Base-by-base conservation (phyloP, 2,329 filamentous ascomycete genomes). In the Pezicula carpinea region DNA sequence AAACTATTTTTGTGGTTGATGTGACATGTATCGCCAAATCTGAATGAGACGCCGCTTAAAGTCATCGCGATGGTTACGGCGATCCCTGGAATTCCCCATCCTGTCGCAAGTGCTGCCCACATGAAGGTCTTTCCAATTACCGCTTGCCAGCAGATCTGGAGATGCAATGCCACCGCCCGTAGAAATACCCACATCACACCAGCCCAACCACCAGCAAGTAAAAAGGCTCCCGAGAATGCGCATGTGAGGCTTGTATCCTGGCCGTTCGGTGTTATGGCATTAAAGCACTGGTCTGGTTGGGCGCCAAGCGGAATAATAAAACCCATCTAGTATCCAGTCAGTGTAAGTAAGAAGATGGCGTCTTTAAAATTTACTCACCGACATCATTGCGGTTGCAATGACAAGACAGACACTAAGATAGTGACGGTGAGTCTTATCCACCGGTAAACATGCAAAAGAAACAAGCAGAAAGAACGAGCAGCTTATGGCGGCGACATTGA, bases 81-180 rank as follows among this genome's bases (percentile, higher is more conserved):
- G 17, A 89, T 69, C 19, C 83, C 75, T 2, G 91, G 89, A 39
- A 97, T 76, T 15, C 86, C 87, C 87, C 92, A 96, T 52, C 93
- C 93, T 7, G 83, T 71, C 14, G 78, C 76, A 60, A 96, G 83
- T 3, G 92, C 83, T 54, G 80, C 79, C 73, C 89, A 89, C 82
- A 96, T 96, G 68, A 96, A 97, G 59, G 79, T 87, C 38, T 83
- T 80, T 33, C 93, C 93, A 4, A 95, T 87, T 6, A 92, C 82
- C 29, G 95, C 77, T 66, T 97, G 90, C 93, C 93, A 99, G 73
- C 91, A 96, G 54, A 99, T 96, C 67, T 97, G 93, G 21, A 99
- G 81, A 67, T 99, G 93, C 59, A 99, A 84, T 4, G 90, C 95
- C 29, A 97, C 70, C 0, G 92, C 87, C 53, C 93, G 83, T 50